Evolutionary conservation across 345 rosid species (phyloP), one percentile per base, ranked within the genome.

Genomic region (Gossypium stocksii): DNA sequence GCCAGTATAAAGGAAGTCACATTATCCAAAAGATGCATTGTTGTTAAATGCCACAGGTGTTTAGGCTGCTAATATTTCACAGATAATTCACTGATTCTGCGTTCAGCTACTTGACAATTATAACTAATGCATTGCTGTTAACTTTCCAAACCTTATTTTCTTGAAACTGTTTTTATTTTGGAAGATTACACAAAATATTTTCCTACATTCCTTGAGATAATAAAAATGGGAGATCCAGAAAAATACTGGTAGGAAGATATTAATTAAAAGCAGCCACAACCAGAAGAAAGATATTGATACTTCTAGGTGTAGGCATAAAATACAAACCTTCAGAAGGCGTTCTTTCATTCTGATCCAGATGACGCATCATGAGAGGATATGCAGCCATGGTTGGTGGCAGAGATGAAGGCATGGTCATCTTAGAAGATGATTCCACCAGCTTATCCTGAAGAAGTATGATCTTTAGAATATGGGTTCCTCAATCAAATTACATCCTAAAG

Each of bases 401-500:
- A 79, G 76, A 77, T 74, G 86, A 83, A 83, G 85, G 75, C 29
- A 79, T 41, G 78, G 79, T 85, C 68, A 83, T 83, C 82, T 82
- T 89, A 20, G 87, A 72, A 15, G 92, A 86, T 83, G 87, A 82
- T 77, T 85, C 93, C 80, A 74, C 80, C 79, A 82, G 88, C 83
- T 90, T 84, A 78, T 87, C 93, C 94, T 86, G 89, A 78, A 89
- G 85, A 88, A 80, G 84, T 49, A 81, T 79, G 79, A 83, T 74
- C 79, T 76, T 85, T 83, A 82, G 86, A 85, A 75, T 74, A 81
- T 77, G 75, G 79, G 79, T 79, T 76, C 86, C 79, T 83, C 84
- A 72, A 65, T 78, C 87, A 83, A 77, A 83, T 51, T 58, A 79
- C 70, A 81, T 80, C 83, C 80, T 73, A 83, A 75, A 75, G 82